These are phyloP conservation scores for Thermothielavioides terrestris DNA, from an alignment of 495 filamentous ascomycete species.

Conservation along the genomic window DNA sequence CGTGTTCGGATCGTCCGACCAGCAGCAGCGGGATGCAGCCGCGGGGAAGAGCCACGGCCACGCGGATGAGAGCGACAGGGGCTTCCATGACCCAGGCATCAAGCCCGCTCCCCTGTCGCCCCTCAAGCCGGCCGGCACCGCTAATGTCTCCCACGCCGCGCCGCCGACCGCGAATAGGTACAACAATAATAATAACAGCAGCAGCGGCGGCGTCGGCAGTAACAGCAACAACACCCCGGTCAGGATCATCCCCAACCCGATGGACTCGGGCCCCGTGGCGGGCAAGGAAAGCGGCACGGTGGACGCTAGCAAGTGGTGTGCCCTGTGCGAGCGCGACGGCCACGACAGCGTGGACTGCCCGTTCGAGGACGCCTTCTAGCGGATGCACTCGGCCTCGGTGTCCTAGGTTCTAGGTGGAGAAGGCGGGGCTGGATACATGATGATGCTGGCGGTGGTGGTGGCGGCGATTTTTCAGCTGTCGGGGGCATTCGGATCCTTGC, in stretches of 20 bases:
- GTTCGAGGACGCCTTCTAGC: constrained; percentile 66
- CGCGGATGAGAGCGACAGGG: constrained; percentile 20
- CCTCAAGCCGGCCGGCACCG: constrained; percentile 21
- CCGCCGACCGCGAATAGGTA: neutral
- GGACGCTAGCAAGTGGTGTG: constrained; percentile 90
- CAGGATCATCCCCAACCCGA: constrained; percentile 48
- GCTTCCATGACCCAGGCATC: constrained; percentile 24
- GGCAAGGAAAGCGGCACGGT: constrained; percentile 74
- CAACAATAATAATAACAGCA: too few species aligned
- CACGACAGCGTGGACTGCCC: constrained; percentile 95
- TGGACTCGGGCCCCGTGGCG: constrained; percentile 62
- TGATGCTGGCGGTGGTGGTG: neutral
- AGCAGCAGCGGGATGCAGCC: constrained; percentile 19
- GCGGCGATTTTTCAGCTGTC: too few species aligned
- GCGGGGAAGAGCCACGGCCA: constrained; percentile 28
- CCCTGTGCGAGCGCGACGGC: constrained; percentile 89
- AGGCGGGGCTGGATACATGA: neutral
- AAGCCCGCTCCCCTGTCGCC: constrained; percentile 47
- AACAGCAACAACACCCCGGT: constrained; percentile 1
- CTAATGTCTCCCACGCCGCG: neutral
- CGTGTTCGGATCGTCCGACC: constrained; percentile 61
- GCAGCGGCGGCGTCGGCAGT: neutral
- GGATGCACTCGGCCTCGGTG: too few species aligned
- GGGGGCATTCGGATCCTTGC: too few species aligned
- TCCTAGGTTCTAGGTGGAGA: too few species aligned